Conservation (phyloP, 768 basidiomycete species). For the Scleroderma citrinum region DNA sequence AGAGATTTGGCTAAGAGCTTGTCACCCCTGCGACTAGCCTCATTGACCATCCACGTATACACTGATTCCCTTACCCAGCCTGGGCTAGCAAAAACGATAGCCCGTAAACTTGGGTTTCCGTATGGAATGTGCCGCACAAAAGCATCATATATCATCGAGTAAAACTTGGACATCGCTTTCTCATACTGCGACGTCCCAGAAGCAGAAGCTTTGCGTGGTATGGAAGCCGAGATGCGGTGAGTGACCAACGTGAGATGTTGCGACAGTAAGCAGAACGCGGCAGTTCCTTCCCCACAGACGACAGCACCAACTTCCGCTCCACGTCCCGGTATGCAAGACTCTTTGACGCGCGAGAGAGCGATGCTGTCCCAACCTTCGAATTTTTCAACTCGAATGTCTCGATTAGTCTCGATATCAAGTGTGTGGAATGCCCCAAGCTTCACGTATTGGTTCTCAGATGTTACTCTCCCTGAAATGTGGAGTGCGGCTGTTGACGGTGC, state of each 20-base stretch:
- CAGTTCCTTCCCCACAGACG: conserved; percentile 93
- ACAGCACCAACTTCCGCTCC: conserved; percentile 96
- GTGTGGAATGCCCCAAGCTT: conserved; percentile 94
- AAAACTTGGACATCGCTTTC: conserved; percentile 83
- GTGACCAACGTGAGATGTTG: conserved; percentile 95
- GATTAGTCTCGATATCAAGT: conserved; percentile 85
- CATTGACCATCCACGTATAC: conserved; percentile 73
- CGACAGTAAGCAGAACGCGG: conserved; percentile 90
- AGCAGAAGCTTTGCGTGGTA: conserved; percentile 88
- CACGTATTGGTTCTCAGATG: conserved; percentile 82
- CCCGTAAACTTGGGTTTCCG: conserved; percentile 61
- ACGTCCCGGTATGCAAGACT: conserved; percentile 86
- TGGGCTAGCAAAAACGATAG: conserved; percentile 93
- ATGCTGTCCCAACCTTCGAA: conserved; percentile 88
- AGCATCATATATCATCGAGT: conserved; percentile 76
- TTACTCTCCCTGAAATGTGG: conserved; percentile 83
- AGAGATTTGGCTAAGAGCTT: conserved; percentile 71
- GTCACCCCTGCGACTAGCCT: conserved; percentile 77
- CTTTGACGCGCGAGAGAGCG: conserved; percentile 73
- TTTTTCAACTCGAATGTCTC: conserved; percentile 89
- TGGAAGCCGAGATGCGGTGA: conserved; percentile 81
- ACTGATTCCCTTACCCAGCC: conserved; percentile 93
- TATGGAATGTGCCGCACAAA: conserved; percentile 91
- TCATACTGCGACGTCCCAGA: conserved; percentile 82
- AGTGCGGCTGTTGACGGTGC: conserved; percentile 50